Conservation (phyloP, 371 early-diverging fungal genomes). For the Chytridium lagenaria region DNA sequence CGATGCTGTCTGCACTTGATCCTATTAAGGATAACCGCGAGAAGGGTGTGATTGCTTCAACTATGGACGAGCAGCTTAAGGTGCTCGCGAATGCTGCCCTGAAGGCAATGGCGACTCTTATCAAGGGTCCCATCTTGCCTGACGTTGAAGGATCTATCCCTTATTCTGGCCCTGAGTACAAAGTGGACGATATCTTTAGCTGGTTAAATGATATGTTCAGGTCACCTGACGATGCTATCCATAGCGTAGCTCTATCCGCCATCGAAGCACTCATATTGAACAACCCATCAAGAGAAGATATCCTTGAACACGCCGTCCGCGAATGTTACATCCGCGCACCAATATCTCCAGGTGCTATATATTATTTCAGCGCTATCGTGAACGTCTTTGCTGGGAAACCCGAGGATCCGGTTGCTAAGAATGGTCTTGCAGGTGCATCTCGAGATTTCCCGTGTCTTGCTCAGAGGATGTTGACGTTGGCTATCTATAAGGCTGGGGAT, state of each 20-base stretch:
- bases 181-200: constrained; percentile 59
- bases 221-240: constrained; percentile 67
- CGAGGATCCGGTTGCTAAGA: constrained; percentile 43
- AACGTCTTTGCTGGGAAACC: constrained; percentile 60
- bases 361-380: constrained; percentile 77
- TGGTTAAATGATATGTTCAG: constrained; percentile 76
- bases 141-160: background rate
- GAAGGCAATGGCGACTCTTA: constrained; percentile 87
- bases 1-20: constrained; percentile 78
- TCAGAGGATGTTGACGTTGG: constrained; percentile 75
- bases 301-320: constrained; percentile 69
- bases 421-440: constrained; percentile 21
- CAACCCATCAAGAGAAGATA: constrained; percentile 69
- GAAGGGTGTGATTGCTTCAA: constrained; percentile 64
- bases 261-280: constrained; percentile 68
- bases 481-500: constrained; percentile 83
- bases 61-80: constrained; percentile 80
- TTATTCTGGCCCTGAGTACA: constrained; percentile 40
- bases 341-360: constrained; percentile 68
- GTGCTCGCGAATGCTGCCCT: constrained; percentile 79
- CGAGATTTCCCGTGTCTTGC: constrained; percentile 38
- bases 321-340: constrained; percentile 69
- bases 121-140: constrained; percentile 61
- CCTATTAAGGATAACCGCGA: constrained; percentile 74
- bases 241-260: constrained; percentile 58